Evolutionary conservation across 805 yeast genomes (phyloP), one percentile per base, ranked within the genome.

Genomic region (Candida coquimbonensis): DNA sequence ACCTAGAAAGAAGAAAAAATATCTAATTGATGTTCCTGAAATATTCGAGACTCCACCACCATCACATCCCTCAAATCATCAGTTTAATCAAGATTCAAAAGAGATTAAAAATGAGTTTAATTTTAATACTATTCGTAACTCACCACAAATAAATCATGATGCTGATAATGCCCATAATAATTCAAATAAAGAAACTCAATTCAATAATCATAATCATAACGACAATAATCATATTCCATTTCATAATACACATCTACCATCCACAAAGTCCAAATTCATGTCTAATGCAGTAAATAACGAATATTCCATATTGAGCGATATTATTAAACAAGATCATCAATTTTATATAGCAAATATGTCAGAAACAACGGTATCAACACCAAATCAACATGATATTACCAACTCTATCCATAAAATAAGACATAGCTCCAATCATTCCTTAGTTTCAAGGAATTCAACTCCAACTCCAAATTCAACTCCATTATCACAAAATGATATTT

Each of bases 1-100:
- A 6, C 93, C 93, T 3, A 69, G 98, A 40, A 89, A 88, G 64
- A 73, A 78, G 51, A 85, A 86, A 66, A 91, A 91, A 62, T 90
- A 90, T 53, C 63, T 90, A 44, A 70, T 77, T 29, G 93, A 83
- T 48, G 78, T 76, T 4, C 77, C 79, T 1, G 68, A 65, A 19
- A 56, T 50, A 4, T 4, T 37, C 5, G 44, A 35, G 13, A 36
- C 9, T 24, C 38, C 26, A 21, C 38, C 16, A 35, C 14, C 19
- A 34, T 27, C 12, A 27, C 4, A 27, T 27, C 9, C 29, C 14
- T 27, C 8, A 27, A 11, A 27, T 27, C 9, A 9, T 21, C 11
- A 34, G 24, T 17, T 16, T 5, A 9, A 34, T 12, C 36, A 17
- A 17, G 17, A 16, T 9, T 34, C 21, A 17, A 34, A 34, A 14